Base-by-base conservation (phyloP, 805 yeast genomes). In the Teunomyces aglyptinius region DNA sequence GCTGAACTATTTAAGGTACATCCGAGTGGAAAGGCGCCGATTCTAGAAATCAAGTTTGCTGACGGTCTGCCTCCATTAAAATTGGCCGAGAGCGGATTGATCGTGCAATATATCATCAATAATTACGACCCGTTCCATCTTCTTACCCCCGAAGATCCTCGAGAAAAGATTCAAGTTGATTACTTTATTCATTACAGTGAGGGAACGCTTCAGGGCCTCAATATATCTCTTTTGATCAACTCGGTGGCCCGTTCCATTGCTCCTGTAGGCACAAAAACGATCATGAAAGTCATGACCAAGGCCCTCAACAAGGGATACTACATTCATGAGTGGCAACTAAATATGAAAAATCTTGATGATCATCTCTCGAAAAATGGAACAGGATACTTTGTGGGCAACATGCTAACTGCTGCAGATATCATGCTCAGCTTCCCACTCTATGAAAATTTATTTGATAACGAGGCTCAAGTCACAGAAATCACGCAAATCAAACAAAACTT, bases 1-100 rank as follows among this genome's bases (percentile, higher is more conserved):
- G 40, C 40, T 11, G 81, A 68, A 31, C 61, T 83, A 33, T 70
- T 70, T 48, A 67, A 76, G 33, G 65, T 82, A 8, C 86, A 81
- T 56, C 85, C 86, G 7, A 62, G 80, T 18, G 90, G 89, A 0
- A 82, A 81, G 56, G 67, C 82, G 0, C 92, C 92, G 1, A 60
- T 83, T 1, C 50, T 86, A 38, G 84, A 78, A 50, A 44, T 68
- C 6, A 52, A 56, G 33, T 60, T 55, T 45, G 68, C 64, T 19
- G 73, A 71, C 51, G 74, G 74, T 2, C 51, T 58, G 43, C 68
- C 68, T 5, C 55, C 59, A 1, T 43, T 69, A 13, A 63, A 63
- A 48, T 47, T 71, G 33, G 69, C 64, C 0, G 77, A 71, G 51
- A 61, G 68, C 31, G 77, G 77, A 1, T 52, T 61, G 24, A 71